Base-by-base conservation (phyloP, 2,329 filamentous ascomycete genomes). In the Penicillium olsonii region DNA sequence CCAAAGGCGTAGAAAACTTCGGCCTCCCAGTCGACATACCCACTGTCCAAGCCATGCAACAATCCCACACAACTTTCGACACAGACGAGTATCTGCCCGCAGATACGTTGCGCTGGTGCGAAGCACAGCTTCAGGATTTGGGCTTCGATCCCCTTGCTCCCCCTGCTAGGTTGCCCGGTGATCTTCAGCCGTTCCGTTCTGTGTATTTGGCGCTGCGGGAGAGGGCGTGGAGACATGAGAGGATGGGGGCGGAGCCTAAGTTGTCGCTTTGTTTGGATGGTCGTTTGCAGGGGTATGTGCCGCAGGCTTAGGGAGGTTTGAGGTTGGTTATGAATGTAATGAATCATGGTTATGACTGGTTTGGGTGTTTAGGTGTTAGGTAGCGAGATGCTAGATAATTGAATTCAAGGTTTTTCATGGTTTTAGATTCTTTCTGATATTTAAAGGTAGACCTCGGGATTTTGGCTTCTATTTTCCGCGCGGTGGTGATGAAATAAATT, bases 1-100 rank as follows among this genome's bases (percentile, higher is more conserved):
- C 50, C 15, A 42, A 55, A 26, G 39, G 45, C 22, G 49, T 52
- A 44, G 46, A 50, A 22, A 50, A 50, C 8, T 50, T 45, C 22
- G 47, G 47, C 4, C 47, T 50, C 10, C 14, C 47, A 45, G n/a
- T 37, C 17, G 42, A 50, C 11, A 12, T 17, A 15, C 29, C 42
- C 2, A 50, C 29, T 22, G 20, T 50, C 14, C 47, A 45, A 12
- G n/a, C 22, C n/a, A 35, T 52, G 22, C 39, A 37, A 35, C 35
- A 40, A 17, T n/a, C 24, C 6, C 8, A 39, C 14, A 33, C 22
- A 3, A 19, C 27, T 3, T 44, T 39, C 24, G 44, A 54, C 22
- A 42, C 20, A 26, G 48, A 54, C 24, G 31, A 54, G 47, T 54
- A 54, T 15, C 37, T 54, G 18, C 52, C 52, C 0, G 11, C 22